Evolutionary conservation across 164 flowering plant species (phyloP), one percentile per base, ranked within the genome.

Genomic region (Brasenia schreberi): DNA sequence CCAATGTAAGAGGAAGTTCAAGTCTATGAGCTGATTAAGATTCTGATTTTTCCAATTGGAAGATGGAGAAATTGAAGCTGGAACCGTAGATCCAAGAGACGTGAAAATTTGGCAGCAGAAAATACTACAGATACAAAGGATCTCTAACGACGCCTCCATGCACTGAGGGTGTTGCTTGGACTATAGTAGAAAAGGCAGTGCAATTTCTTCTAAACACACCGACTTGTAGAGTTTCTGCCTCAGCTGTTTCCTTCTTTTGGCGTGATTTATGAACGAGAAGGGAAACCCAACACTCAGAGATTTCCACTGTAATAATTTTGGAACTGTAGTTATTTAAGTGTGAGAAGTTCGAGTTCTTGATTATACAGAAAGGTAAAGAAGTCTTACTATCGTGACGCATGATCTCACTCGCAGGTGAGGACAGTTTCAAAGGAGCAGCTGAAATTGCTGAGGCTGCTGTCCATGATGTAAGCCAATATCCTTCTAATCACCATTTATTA

Each of bases 91-190:
- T 53, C 76, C 76, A 7, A 60, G 19, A 45, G 59, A 60, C 7
- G 67, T 76, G 42, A 65, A 68, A 23, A 3, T n/a, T 67, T 17
- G 72, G 70, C 3, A 52, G 70, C 6, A 62, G 69, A 18, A 45
- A 73, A 52, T 74, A 77, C 42, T 77, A 73, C 19, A 70, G 74
- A 56, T 77, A 77, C 65, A 11, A 10, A 33, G 77, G 79, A 17
- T 77, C 79, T 42, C 77, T 77, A 44, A 73, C 77, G 5, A 69
- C 70, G 42, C 78, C 78, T 16, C 78, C 78, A 6, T 76, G 78
- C 70, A 65, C 73, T 0, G 71, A 76, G 62, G 73, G 71, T 23
- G 78, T 76, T 42, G 23, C 18, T 7, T 76, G 78, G 78, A 76
- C 75, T 7, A 69, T 77, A 16, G 7, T 12, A 2, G 5, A 45